These are phyloP conservation scores for Dendrocalamus latiflorus DNA, from an alignment of 202 grass and related monocot species.

Conservation along the genomic window DNA sequence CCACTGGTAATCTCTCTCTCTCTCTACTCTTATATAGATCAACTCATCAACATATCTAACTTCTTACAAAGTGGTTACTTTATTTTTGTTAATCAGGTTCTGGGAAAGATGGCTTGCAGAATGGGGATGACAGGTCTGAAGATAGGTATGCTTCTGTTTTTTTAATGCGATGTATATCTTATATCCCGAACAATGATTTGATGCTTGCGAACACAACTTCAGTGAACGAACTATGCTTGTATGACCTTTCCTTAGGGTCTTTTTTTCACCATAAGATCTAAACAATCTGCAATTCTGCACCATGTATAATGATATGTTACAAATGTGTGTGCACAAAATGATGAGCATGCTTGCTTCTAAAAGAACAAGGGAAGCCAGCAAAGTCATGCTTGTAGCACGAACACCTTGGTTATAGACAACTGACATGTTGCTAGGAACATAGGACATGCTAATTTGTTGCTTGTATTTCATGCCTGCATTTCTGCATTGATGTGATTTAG, in stretches of 20 bases:
- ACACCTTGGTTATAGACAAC: not conserved
- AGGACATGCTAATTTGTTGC: not conserved
- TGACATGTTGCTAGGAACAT: not conserved
- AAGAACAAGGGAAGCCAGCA: not conserved
- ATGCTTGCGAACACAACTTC: not conserved
- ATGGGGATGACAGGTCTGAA: constrained; percentile 34
- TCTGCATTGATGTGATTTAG: not conserved
- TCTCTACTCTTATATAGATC: constrained; percentile 1
- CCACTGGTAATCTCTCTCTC: constrained; percentile 33
- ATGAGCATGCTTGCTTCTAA: not conserved
- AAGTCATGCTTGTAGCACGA: not conserved
- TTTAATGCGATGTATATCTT: not conserved
- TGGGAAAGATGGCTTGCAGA: constrained; percentile 29
- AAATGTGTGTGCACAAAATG: not conserved
- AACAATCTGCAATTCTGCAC: not conserved
- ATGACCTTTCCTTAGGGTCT: not conserved
- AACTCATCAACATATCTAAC: too few species aligned
- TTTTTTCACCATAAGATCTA: not conserved
- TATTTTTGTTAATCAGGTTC: constrained; percentile 44
- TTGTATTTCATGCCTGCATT: not conserved
- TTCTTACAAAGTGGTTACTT: too few species aligned
- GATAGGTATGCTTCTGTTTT: constrained; percentile 36
- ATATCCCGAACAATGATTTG: not conserved
- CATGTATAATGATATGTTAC: not conserved
- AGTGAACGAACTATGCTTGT: not conserved